These are phyloP conservation scores for Aquilaria agallochum DNA, from an alignment of 441 rosid genomes.

Conservation along the genomic window DNA sequence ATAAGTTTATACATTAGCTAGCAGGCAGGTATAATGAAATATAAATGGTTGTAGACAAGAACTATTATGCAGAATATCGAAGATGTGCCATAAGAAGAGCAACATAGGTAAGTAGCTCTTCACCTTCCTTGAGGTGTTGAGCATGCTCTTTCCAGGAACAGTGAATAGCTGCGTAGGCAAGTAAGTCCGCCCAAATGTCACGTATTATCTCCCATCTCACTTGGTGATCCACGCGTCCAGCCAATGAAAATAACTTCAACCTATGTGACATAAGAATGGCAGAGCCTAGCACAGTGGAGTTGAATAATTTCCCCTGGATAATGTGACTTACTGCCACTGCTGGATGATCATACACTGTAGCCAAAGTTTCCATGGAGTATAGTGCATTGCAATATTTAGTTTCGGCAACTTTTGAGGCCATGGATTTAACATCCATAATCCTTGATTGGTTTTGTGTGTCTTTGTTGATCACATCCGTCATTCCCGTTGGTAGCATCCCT, in stretches of 20 bases:
- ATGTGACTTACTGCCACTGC: no score
- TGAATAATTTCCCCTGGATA: neutral
- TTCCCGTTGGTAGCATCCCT: constrained; percentile 9
- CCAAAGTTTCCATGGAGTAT: no score
- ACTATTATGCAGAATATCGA: neutral
- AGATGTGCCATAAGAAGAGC: constrained; percentile 24
- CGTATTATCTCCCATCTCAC: constrained; percentile 1
- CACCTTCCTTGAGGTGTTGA: constrained; percentile 16
- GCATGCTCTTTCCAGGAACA: constrained; percentile 11
- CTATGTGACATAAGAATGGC: no score
- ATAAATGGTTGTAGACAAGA: no score
- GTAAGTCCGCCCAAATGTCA: constrained; percentile 6
- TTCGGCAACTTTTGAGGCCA: no score
- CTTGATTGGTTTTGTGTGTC: neutral
- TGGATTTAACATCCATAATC: no score
- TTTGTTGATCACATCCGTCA: neutral
- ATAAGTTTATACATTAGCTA: no score
- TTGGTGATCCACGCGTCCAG: neutral
- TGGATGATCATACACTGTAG: no score
- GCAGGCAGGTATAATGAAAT: no score
- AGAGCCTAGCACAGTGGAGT: no score
- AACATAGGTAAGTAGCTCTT: constrained; percentile 21
- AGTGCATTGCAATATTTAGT: no score
- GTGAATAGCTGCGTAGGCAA: constrained; percentile 8
- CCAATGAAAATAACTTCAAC: no score